Evolutionary conservation across 1,284 basidiomycete species (phyloP).

Genomic region (Apiotrichum siamense): DNA sequence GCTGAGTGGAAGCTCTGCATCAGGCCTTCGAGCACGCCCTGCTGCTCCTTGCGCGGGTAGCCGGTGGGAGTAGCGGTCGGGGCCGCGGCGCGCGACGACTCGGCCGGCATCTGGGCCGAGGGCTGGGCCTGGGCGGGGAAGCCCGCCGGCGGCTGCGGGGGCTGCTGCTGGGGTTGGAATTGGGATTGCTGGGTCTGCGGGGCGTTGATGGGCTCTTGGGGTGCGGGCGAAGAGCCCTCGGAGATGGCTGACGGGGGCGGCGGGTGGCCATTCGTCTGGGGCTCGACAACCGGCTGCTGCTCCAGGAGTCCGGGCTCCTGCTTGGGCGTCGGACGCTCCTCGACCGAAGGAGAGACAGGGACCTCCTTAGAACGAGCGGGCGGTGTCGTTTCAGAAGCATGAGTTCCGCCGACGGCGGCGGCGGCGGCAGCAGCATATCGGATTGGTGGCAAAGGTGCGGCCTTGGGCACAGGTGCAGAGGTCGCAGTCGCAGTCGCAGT

Average conservation of each 20-base stretch:
- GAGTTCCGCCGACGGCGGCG: slow-evolving; percentile 58
- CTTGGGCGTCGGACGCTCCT: slow-evolving; percentile 1
- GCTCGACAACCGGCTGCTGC: neutral
- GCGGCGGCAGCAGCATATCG: slow-evolving; percentile 88
- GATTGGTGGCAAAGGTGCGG: slow-evolving; percentile 62
- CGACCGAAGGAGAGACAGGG: slow-evolving; percentile 10
- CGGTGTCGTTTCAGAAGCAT: slow-evolving; percentile 58
- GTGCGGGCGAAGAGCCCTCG: slow-evolving; percentile 23
- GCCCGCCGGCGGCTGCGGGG: slow-evolving; percentile 1
- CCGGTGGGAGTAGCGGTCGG: slow-evolving; percentile 37
- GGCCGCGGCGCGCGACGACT: slow-evolving; percentile 52
- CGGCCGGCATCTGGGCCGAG: slow-evolving; percentile 5
- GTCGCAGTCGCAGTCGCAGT: slow-evolving; percentile 46
- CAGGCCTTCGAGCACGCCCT: slow-evolving; percentile 74
- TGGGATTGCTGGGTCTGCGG: slow-evolving; percentile 3
- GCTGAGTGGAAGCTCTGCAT: slow-evolving; percentile 92
- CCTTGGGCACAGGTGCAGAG: slow-evolving; percentile 36
- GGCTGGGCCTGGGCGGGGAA: slow-evolving; percentile 3
- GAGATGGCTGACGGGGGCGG: slow-evolving; percentile 25
- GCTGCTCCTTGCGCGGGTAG: slow-evolving; percentile 39
- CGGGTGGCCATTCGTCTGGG: slow-evolving; percentile 16
- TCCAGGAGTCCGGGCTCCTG: slow-evolving; percentile 4
- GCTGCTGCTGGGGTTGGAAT: slow-evolving; percentile 1
- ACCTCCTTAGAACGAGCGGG: slow-evolving; percentile 41
- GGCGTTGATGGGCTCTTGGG: slow-evolving; percentile 8